Percentiles rank a stretch among this genome's conserved stretches.
Evolutionary conservation across 345 rosid genomes (phyloP).

Genomic region (Aegle marmelos): DNA sequence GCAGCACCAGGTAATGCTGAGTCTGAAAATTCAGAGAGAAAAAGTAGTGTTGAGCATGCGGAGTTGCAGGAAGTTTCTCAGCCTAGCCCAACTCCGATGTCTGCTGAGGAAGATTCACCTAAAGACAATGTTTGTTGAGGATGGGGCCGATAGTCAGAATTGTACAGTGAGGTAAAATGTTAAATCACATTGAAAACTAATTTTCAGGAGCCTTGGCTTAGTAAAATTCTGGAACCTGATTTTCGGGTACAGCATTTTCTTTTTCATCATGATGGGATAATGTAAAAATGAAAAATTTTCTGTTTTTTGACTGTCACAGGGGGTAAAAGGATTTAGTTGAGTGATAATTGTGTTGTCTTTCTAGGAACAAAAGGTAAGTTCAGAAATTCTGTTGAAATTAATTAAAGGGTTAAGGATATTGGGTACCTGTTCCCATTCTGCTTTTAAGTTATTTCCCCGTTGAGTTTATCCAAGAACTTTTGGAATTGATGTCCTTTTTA

Average conservation of each 20-base stretch:
- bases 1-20: constrained; percentile 36
- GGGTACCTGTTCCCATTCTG: constrained; percentile 5
- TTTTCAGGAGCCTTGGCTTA: constrained; percentile 19
- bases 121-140: constrained; percentile 23
- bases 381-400: constrained; percentile 17
- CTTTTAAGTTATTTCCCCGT: neutral
- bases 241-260: constrained; percentile 14
- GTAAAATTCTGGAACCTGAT: constrained; percentile 25
- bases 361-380: constrained; percentile 21
- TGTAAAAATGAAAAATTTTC: constrained; percentile 28
- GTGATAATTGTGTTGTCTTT: constrained; percentile 27
- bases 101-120: constrained; percentile 22
- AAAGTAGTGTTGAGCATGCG: constrained; percentile 12
- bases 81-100: constrained; percentile 24
- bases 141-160: constrained; percentile 16
- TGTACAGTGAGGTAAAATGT: constrained; percentile 69
- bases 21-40: constrained; percentile 40
- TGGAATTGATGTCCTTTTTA: too few species aligned
- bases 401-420: constrained; percentile 8
- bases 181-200: constrained; percentile 25
- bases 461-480: neutral
- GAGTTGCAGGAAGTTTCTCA: constrained; percentile 36
- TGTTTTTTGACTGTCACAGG: constrained; percentile 21
- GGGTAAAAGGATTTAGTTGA: constrained; percentile 15
- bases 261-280: constrained; percentile 18